Conservation (phyloP, 495 filamentous ascomycete species). For the Penicillium turbatum region DNA sequence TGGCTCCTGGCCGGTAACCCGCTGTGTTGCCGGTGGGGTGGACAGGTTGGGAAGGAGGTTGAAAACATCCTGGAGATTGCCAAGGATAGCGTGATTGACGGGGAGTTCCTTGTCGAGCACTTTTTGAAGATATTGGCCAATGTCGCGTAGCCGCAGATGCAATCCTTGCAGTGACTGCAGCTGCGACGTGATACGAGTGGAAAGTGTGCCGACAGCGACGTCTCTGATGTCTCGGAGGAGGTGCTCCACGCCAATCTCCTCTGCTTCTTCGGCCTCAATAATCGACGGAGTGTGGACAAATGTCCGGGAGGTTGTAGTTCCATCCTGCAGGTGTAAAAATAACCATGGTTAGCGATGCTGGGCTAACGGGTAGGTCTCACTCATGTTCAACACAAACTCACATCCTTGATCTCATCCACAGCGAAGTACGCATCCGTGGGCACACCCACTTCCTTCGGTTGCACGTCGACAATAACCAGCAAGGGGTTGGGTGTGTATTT, state of each 20-base stretch:
- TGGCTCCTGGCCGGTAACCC: constrained; percentile 43
- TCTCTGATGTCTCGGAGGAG: constrained; percentile 95
- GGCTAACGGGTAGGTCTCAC: not conserved
- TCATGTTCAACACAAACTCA: constrained; percentile 43
- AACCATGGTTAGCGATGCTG: constrained; percentile 6
- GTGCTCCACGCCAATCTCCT: constrained; percentile 98
- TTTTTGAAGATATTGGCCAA: constrained; percentile 91
- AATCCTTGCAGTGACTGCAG: constrained; percentile 95
- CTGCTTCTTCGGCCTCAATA: constrained; percentile 97
- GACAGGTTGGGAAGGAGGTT: constrained; percentile 96
- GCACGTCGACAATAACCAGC: constrained; percentile 96
- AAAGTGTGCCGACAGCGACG: constrained; percentile 96
- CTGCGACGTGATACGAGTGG: constrained; percentile 95
- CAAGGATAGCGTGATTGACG: constrained; percentile 94
- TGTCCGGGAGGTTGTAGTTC: constrained; percentile 92
- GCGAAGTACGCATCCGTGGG: constrained; percentile 99
- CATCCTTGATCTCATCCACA: constrained; percentile 99
- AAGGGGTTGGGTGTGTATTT: constrained; percentile 95
- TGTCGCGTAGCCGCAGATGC: constrained; percentile 91
- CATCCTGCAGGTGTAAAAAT: constrained; percentile 58
- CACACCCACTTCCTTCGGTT: constrained; percentile 96
- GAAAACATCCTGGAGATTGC: constrained; percentile 97
- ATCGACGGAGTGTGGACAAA: constrained; percentile 99
- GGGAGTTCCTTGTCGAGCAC: constrained; percentile 88
- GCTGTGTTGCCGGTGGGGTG: constrained; percentile 61